Evolutionary conservation across 2,329 filamentous ascomycete genomes (phyloP).

Genomic region (Xylariaceae sp.): DNA sequence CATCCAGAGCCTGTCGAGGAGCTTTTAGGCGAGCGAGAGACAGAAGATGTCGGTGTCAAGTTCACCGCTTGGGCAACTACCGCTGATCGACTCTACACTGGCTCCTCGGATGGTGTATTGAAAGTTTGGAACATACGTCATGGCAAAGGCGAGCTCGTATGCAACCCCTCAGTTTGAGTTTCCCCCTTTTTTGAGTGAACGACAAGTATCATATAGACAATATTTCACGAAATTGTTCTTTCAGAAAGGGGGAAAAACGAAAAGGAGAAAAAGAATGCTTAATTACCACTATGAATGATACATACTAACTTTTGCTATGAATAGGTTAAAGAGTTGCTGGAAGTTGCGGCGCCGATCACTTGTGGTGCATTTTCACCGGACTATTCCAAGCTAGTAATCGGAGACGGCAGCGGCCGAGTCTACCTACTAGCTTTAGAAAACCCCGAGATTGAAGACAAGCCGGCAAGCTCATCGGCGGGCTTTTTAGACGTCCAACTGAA

Average conservation of each 20-base stretch:
- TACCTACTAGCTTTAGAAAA: conserved; percentile 51
- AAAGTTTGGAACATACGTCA: conserved; percentile 60
- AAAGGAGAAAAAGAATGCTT: too few species aligned
- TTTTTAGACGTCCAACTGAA: conserved; percentile 36
- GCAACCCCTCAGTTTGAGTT: too few species aligned
- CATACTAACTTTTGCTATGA: too few species aligned
- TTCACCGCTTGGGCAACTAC: conserved; percentile 60
- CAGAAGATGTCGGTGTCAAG: conserved; percentile 59
- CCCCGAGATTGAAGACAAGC: conserved; percentile 33
- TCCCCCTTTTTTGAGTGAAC: too few species aligned
- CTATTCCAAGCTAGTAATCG: conserved; percentile 51
- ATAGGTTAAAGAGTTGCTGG: conserved; percentile 43
- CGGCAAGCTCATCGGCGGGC: conserved; percentile 17
- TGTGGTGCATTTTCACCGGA: conserved; percentile 57
- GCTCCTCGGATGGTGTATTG: conserved; percentile 59
- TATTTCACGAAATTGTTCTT: too few species aligned
- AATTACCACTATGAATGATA: too few species aligned
- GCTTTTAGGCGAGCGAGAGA: conserved; percentile 43
- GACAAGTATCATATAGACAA: too few species aligned
- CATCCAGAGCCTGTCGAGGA: conserved; percentile 30
- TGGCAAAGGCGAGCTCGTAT: conserved; percentile 40
- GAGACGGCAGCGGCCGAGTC: conserved; percentile 58
- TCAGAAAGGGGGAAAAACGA: too few species aligned
- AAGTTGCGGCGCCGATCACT: conserved; percentile 53
- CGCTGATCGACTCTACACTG: conserved; percentile 57